Evolutionary conservation across 169 alveolate species (phyloP).

Genomic region (Cyclospora cayetanensis): DNA sequence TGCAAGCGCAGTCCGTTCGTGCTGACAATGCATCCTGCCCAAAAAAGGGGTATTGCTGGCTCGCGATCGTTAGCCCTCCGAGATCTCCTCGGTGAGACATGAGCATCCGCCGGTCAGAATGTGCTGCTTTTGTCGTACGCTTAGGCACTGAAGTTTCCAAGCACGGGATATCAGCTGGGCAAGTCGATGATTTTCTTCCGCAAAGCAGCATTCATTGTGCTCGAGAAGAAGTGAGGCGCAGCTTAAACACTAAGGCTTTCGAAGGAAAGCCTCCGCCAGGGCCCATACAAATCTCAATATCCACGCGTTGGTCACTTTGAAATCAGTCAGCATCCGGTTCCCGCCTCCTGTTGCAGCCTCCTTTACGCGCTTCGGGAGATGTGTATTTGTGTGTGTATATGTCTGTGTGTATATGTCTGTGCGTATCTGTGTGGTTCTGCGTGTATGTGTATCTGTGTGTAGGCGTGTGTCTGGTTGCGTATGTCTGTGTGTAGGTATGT

Average conservation of each 20-base stretch:
- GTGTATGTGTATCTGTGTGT: too few relatives aligned
- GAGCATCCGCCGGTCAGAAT: too few relatives aligned
- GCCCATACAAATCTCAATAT: not conserved
- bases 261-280: not conserved
- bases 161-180: constrained; percentile 70
- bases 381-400: not conserved
- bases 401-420: not conserved
- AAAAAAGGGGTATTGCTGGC: too few relatives aligned
- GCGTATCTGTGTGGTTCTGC: not conserved
- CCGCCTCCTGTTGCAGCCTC: too few relatives aligned
- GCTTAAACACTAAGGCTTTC: not conserved
- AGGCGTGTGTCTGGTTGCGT: not conserved
- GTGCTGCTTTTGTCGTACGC: too few relatives aligned
- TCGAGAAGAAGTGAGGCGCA: constrained; percentile 51
- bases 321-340: too few relatives aligned
- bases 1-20: too few relatives aligned
- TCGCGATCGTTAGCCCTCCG: too few relatives aligned
- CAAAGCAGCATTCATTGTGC: constrained; percentile 43
- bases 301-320: not conserved
- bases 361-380: not conserved
- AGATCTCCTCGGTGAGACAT: too few relatives aligned
- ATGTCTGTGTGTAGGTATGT: too few relatives aligned
- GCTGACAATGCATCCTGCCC: too few relatives aligned
- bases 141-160: constrained; percentile 58
- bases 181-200: constrained; percentile 63